A percentile compares a stretch with the other conserved stretches of the same genome.
Conservation (phyloP, 805 yeast genomes). For the Sungouiella blattae region DNA sequence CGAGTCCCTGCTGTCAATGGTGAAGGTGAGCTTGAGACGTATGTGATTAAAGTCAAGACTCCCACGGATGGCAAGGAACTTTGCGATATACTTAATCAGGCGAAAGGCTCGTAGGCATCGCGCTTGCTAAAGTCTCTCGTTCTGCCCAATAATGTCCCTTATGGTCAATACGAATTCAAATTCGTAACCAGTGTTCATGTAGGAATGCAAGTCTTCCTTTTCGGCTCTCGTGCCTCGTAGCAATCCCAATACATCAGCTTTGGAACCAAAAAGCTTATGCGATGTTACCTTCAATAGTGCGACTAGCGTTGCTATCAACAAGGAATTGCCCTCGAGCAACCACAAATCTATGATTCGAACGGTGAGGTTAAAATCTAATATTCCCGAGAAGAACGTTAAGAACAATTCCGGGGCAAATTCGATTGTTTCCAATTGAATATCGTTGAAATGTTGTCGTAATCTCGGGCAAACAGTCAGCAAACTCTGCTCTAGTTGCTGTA, state of each 20-base stretch:
- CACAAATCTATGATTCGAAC: slow-evolving; percentile 54
- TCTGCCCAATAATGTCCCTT: not conserved
- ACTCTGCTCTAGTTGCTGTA: slow-evolving; percentile 43
- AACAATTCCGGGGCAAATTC: slow-evolving; percentile 42
- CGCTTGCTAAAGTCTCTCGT: no score
- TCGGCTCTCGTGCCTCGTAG: slow-evolving; percentile 24
- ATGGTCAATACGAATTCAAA: not conserved
- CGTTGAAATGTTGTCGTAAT: slow-evolving; percentile 48
- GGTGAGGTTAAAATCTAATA: slow-evolving; percentile 44
- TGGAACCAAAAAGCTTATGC: slow-evolving; percentile 47
- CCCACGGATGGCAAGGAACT: slow-evolving; percentile 62
- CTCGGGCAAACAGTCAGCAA: slow-evolving; percentile 41
- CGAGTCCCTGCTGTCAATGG: slow-evolving; percentile 59
- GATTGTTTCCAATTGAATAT: slow-evolving; percentile 37
- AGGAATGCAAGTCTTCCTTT: not conserved
- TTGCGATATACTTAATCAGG: slow-evolving; percentile 27
- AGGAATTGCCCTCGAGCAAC: slow-evolving; percentile 52
- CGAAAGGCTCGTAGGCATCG: no score
- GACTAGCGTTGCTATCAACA: slow-evolving; percentile 50
- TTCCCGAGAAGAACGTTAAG: slow-evolving; percentile 43
- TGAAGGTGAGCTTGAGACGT: slow-evolving; percentile 54
- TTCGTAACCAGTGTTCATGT: not conserved
- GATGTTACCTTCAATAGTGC: slow-evolving; percentile 49
- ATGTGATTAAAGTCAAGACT: slow-evolving; percentile 72
- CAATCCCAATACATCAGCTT: slow-evolving; percentile 41